Evolutionary conservation across 2,329 filamentous ascomycete genomes (phyloP), one percentile per base, ranked within the genome.

Genomic region (Plenodomus biglobosus): DNA sequence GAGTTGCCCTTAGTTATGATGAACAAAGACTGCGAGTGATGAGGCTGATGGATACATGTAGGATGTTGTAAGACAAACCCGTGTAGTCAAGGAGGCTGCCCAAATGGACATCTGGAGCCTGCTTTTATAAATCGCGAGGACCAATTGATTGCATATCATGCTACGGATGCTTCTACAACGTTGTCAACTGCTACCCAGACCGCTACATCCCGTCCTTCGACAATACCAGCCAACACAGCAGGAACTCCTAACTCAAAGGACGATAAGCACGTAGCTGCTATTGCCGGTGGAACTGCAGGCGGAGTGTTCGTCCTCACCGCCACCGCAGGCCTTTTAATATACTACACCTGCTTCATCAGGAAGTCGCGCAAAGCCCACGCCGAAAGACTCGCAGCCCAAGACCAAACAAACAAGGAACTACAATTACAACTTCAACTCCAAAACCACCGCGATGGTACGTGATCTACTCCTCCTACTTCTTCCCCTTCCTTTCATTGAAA

Each of bases 21-120:
- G 18, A 18, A 18, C 22, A 20, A 11, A 11, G 15, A 16, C 20
- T 37, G n/a, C 5, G 22, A 21, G 11, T 15, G n/a, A 42, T 17
- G 6, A 10, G 1, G 13, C 30, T 13, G 1, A 8, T 13, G 10
- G 49, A 38, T 59, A 0, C 75, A 74, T 49, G 59, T 70, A 46
- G 73, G 73, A 2, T 75, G 73, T 53, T 75, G 73, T 47, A 61
- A 54, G 38, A 59, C 53, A 1, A 65, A 73, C 42, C 62, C 73
- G 22, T 75, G 73, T 47, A 54, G 37, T 2, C 42, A 61, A 20
- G 56, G 56, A 3, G 48, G 40, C 18, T 75, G 73, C 48, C 53
- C 61, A 3, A 44, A 47, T 3, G 57, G 46, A 0, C 56, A 66
- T 40, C 62, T 75, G 7, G 44, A 50, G 3, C 50, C 48, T 1